Base-by-base conservation (phyloP, 768 basidiomycete species). In the Trametes gibbosa region DNA sequence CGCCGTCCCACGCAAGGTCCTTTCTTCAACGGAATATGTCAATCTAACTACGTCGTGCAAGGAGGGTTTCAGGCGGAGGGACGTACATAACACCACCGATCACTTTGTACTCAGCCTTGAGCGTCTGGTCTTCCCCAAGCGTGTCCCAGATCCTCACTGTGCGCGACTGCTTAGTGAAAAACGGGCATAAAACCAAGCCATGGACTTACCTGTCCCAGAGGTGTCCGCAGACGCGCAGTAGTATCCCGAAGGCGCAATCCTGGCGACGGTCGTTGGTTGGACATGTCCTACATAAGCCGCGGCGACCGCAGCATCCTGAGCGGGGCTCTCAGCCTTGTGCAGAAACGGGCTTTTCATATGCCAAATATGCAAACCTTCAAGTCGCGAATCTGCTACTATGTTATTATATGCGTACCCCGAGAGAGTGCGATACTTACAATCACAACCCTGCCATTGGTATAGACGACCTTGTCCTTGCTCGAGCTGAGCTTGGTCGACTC, bases 1-100 rank as follows among this genome's bases (percentile, higher is more conserved):
- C 96, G 1, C 90, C 90, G 68, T 98, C 96, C 96, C 96, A 98
- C 12, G 88, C 89, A 21, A 98, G 82, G 74, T 98, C 96, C 65
- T 95, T 95, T 64, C 95, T 93, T 64, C 16, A 56, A 12, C 43
- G 17, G 5, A 40, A 41, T 3, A 48, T 37, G 34, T n/a, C 24
- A 39, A 14, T 35, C 23, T 24, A 39, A 5, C 19, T 8, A 41
- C 2, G 7, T 14, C 29, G 19, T 9, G 29, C 13, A 40, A 54
- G 25, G 35, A 32, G 29, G 5, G 34, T 14, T 12, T 42, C 21
- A 9, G 19, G 12, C 37, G 17, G 17, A 9, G 27, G 12, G 19
- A 75, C 83, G 60, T 70, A 92, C 91, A 94, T 80, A 53, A 79
- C 80, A 2, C 90, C 92, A 8, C 85, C 81, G 41, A 93, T 73